Evolutionary conservation across 2,329 filamentous ascomycete genomes (phyloP), one percentile per base, ranked within the genome.

Genomic region (Chalara sp.): DNA sequence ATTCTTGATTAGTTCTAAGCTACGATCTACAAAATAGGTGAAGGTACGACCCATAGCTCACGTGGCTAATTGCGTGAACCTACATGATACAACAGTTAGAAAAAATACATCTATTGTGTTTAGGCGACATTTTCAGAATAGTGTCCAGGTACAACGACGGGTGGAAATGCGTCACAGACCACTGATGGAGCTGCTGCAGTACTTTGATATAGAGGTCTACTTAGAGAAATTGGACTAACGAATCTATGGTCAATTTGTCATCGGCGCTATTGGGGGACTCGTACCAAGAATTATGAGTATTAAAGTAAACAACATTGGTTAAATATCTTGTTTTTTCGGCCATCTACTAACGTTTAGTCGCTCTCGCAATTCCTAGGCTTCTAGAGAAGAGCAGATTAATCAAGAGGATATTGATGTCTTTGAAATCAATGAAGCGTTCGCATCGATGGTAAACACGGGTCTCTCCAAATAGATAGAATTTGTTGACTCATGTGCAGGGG

Each of bases 401-500:
- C 66, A 86, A 69, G 84, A 92, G 49, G 91, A 96, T 59, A 89
- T 97, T 39, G 92, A 96, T 67, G 89, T 97, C 65, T 96, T 81
- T 67, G 92, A 97, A 80, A 96, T 97, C 77, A 97, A 97, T 76
- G 92, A 97, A 80, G 92, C 92, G 1, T 97, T 97, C 70, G 92
- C 92, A 43, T 92, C 86, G 53, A 97, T 97, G 89, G 83, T 58
- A 89, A 96, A 21, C 21, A 21, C 21, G 2, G 21, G 21, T 3
- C 21, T 21, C 21, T 21, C 21, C 21, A 21, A 21, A 21, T 21
- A n/a, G n/a, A n/a, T n/a, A 21, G 21, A 21, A 21, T 21, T 21
- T 3, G 21, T 3, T 21, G 21, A 21, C 21, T 21, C 21, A 21
- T 21, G 21, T 21, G 21, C 21, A 21, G 21, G 21, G 21, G 21